Conservation (phyloP, 495 filamentous ascomycete genomes). For the Daldinia decipiens region DNA sequence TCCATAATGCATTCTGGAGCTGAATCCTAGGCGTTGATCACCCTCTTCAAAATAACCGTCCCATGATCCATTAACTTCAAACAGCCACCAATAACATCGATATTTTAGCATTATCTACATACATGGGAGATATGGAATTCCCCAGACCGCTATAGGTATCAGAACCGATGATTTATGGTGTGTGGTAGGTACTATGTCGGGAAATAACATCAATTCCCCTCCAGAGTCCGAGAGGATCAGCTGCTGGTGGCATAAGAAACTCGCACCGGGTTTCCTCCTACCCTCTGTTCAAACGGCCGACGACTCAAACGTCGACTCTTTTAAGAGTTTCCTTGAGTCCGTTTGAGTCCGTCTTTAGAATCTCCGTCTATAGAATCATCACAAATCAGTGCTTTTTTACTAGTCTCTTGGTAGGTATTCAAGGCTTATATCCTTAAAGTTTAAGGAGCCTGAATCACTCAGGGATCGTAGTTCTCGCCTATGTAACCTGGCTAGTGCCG, state of each 20-base stretch:
- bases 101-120: constrained; percentile 19
- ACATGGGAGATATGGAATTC: constrained; percentile 28
- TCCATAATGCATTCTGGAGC: constrained; percentile 36
- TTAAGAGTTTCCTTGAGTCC: constrained; percentile 9
- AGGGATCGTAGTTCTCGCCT: constrained; percentile 23
- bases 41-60: constrained; percentile 58
- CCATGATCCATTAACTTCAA: constrained; percentile 54
- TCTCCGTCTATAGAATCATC: constrained; percentile 1
- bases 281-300: constrained; percentile 15
- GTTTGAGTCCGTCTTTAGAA: constrained; percentile 21
- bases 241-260: constrained; percentile 13
- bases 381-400: constrained; percentile 3
- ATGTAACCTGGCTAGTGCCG: constrained; percentile 32
- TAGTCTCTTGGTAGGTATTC: constrained; percentile 16
- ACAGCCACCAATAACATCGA: constrained; percentile 34
- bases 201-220: constrained; percentile 1
- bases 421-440: constrained; percentile 17
- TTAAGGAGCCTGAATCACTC: constrained; percentile 18
- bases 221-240: not conserved
- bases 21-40: constrained; percentile 61
- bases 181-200: constrained; percentile 18
- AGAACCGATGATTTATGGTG: constrained; percentile 7
- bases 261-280: constrained; percentile 8
- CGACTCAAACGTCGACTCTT: constrained; percentile 1
- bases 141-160: constrained; percentile 24